Conservation (phyloP, 2,329 filamentous ascomycete species). For the Leptographium wingfieldii region DNA sequence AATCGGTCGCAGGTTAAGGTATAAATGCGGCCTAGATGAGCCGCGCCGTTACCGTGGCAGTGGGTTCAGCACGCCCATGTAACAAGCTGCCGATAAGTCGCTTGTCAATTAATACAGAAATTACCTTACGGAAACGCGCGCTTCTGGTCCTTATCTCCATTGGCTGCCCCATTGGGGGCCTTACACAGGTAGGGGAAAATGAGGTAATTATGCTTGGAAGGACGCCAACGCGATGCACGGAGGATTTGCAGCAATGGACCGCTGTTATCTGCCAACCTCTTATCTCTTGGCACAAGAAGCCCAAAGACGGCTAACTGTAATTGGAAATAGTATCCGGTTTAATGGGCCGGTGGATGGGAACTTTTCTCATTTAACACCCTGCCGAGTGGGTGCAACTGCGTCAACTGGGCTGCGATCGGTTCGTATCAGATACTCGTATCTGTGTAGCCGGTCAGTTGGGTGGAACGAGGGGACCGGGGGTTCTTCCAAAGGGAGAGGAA, state of each 20-base stretch:
- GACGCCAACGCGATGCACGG: neutral
- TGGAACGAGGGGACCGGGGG: neutral
- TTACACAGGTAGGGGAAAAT: neutral
- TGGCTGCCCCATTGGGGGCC: neutral
- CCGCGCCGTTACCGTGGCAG: neutral
- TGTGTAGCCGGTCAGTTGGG: neutral
- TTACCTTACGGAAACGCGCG: neutral
- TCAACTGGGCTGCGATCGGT: neutral
- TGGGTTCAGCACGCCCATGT: neutral
- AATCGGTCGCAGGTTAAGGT: no score
- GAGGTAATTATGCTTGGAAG: neutral
- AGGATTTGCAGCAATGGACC: neutral
- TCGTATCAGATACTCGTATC: neutral
- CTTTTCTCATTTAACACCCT: neutral
- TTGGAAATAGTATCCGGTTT: neutral
- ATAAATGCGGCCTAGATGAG: neutral
- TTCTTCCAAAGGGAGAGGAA: neutral
- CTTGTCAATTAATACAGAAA: neutral
- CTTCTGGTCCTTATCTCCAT: neutral
- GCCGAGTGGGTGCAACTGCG: neutral
- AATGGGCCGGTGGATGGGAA: neutral
- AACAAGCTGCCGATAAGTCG: neutral
- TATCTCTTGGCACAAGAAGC: neutral
- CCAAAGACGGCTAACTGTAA: neutral
- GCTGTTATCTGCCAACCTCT: neutral